phyloP scores from a whole-genome alignment of 164 flowering plant species.

The Magnolia officinalis region DNA sequence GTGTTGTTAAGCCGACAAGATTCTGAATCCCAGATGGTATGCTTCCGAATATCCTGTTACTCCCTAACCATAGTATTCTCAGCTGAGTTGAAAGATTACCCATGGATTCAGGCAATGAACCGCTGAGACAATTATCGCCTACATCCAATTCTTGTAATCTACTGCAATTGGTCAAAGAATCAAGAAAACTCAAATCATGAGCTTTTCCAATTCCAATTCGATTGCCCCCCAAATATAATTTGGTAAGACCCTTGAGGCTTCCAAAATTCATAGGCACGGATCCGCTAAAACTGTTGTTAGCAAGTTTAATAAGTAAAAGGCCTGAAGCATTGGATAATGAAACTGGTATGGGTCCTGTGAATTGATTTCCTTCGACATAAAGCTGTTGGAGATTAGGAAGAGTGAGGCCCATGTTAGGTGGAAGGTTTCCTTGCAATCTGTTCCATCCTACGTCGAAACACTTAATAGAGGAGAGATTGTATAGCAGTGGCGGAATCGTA shows the following conservation, averaged over 20 bases:
- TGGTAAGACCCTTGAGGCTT: not conserved
- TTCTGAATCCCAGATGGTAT: constrained; percentile 32
- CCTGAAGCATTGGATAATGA: constrained; percentile 9
- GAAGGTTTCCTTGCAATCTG: no score
- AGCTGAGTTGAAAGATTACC: constrained; percentile 30
- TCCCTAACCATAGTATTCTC: constrained; percentile 3
- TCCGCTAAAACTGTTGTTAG: constrained; percentile 9
- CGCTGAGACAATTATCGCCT: constrained; percentile 20
- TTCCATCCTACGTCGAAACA: constrained; percentile 21
- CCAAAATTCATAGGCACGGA: constrained; percentile 5
- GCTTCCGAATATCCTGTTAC: constrained; percentile 26
- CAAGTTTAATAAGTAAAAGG: not conserved
- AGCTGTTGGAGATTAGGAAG: constrained; percentile 26
- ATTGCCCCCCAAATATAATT: not conserved
- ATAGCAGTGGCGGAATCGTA: constrained; percentile 35
- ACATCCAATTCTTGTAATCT: constrained; percentile 17
- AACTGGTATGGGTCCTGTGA: constrained; percentile 1
- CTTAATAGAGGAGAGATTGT: constrained; percentile 40
- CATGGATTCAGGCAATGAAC: not conserved
- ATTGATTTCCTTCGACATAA: not conserved
- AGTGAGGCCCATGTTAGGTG: no score
- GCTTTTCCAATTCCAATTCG: not conserved
- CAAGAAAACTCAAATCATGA: constrained; percentile 28
- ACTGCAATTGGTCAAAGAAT: constrained; percentile 28
- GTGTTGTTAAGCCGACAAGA: constrained; percentile 16